Conservation (phyloP, 768 basidiomycete genomes). For the Strobilomyces confusus region DNA sequence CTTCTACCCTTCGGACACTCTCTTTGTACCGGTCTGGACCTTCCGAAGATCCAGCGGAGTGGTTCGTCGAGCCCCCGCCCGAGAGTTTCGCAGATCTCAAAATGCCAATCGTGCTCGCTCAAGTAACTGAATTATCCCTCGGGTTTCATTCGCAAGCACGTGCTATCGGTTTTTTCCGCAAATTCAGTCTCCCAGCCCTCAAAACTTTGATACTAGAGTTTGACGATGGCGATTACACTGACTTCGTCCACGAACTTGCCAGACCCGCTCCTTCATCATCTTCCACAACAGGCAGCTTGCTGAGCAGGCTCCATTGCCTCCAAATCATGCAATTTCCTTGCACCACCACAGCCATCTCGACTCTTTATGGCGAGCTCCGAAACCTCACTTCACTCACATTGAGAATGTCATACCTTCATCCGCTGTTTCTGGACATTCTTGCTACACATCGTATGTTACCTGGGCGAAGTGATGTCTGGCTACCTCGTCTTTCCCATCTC, state of each 20-base stretch:
- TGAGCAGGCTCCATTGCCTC: conserved; percentile 42
- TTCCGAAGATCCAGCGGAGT: conserved; percentile 34
- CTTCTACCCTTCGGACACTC: too few relatives aligned
- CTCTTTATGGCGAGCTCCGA: conserved; percentile 44
- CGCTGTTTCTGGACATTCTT: conserved; percentile 25
- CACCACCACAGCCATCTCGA: conserved; percentile 27
- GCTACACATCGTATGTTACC: background rate
- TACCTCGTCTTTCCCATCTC: conserved; percentile 41
- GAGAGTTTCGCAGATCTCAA: conserved; percentile 25
- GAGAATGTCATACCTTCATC: conserved; percentile 31
- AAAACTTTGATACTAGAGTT: conserved; percentile 47
- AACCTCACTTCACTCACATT: conserved; percentile 42
- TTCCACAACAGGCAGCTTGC: too few relatives aligned
- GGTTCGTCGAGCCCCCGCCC: conserved; percentile 25
- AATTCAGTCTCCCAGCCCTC: conserved; percentile 15
- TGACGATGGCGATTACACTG: conserved; percentile 50
- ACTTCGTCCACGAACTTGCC: conserved; percentile 42
- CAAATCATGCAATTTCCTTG: conserved; percentile 52
- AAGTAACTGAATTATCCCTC: conserved; percentile 37
- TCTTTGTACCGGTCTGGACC: conserved; percentile 28
- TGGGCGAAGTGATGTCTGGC: conserved; percentile 23
- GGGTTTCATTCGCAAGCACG: conserved; percentile 53
- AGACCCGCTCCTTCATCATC: conserved; percentile 5
- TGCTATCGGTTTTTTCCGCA: conserved; percentile 19
- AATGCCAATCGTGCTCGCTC: conserved; percentile 25